Evolutionary conservation across 2,329 filamentous ascomycete genomes (phyloP).

Genomic region (Ambrosiella cleistominuta): DNA sequence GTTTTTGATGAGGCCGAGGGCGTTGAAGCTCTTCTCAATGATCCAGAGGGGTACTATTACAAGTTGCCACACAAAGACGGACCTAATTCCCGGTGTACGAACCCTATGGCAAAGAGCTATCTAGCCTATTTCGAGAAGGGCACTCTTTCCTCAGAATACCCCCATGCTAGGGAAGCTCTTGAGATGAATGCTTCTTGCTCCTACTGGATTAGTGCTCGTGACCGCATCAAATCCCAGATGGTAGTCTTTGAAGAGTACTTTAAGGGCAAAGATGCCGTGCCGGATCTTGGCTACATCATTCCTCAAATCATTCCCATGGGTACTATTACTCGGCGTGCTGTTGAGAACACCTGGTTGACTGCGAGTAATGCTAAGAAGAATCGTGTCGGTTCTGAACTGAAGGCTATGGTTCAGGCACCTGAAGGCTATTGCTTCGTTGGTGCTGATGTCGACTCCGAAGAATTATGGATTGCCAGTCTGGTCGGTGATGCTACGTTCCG

Average conservation of each 20-base stretch:
- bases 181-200: conserved; percentile 99
- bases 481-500: conserved; percentile 90
- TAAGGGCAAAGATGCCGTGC: conserved; percentile 14
- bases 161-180: conserved; percentile 82
- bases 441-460: conserved; percentile 91
- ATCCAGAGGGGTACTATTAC: conserved; percentile 54
- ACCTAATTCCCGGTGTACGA: conserved; percentile 64
- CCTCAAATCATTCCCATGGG: conserved; percentile 97
- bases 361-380: conserved; percentile 95
- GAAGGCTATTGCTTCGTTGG: conserved; percentile 86
- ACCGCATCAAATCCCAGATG: conserved; percentile 88
- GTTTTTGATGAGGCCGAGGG: conserved; percentile 48
- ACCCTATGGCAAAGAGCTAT: conserved; percentile 82
- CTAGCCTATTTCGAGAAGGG: conserved; percentile 81
- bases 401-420: conserved; percentile 89
- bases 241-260: conserved; percentile 65
- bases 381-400: conserved; percentile 87
- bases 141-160: conserved; percentile 67
- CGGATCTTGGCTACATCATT: conserved; percentile 56
- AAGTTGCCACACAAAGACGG: conserved; percentile 96
- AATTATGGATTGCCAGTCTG: conserved; percentile 93
- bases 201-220: conserved; percentile 94
- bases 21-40: conserved; percentile 45
- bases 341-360: conserved; percentile 97
- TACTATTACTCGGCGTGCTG: conserved; percentile 80